phyloP scores from a whole-genome alignment of 176 grass and related monocot species.

The Musa itinerans region DNA sequence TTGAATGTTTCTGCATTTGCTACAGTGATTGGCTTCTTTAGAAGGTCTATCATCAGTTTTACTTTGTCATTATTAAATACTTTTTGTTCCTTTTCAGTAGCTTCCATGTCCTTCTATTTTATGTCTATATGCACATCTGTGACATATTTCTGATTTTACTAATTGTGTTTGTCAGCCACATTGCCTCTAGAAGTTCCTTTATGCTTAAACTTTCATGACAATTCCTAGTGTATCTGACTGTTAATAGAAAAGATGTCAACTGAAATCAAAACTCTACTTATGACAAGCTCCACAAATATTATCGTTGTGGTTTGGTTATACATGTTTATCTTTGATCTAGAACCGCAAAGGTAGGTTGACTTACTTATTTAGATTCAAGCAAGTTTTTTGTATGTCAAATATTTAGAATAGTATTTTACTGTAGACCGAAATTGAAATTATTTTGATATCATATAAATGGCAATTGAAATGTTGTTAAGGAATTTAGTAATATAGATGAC shows the following conservation, averaged over 20 bases:
- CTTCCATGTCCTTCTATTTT: slow-evolving; percentile 15
- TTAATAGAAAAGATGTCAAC: not conserved
- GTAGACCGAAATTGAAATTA: too few relatives aligned
- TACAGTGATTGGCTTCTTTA: slow-evolving; percentile 55
- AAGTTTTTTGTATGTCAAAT: too few relatives aligned
- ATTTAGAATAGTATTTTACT: too few relatives aligned
- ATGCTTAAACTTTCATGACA: not conserved
- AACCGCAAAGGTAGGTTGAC: not conserved
- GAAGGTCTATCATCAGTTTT: slow-evolving; percentile 51
- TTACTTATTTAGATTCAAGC: not conserved
- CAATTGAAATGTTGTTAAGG: too few relatives aligned
- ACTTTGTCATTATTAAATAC: not conserved
- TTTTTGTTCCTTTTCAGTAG: not conserved
- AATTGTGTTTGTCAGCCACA: not conserved
- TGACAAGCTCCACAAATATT: not conserved
- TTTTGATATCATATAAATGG: too few relatives aligned
- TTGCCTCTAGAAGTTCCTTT: not conserved
- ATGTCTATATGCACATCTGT: not conserved
- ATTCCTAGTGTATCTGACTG: not conserved
- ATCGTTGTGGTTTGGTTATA: not conserved
- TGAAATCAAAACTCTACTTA: not conserved
- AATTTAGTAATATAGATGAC: too few relatives aligned
- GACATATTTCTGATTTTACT: not conserved
- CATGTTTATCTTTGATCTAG: not conserved
- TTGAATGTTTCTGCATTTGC: slow-evolving; percentile 38